phyloP scores from a whole-genome alignment of 169 alveolate species.

The Plasmodium gonderi region DNA sequence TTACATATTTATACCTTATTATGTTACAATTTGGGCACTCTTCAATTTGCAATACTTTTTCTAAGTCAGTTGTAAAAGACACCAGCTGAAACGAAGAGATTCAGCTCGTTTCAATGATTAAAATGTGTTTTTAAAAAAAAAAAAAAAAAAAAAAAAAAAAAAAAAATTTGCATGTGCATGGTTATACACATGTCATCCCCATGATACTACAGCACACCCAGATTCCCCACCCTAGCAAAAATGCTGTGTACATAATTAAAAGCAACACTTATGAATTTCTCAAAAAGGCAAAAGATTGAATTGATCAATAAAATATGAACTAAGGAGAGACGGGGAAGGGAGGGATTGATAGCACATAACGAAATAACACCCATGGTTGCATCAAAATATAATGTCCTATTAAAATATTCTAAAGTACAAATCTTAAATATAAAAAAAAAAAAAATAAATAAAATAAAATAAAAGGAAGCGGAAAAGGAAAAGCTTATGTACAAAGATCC shows the following conservation, averaged over 20 bases:
- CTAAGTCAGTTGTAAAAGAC: background rate
- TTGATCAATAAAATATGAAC: background rate
- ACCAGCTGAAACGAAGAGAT: background rate
- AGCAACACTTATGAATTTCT: background rate
- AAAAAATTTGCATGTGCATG: background rate
- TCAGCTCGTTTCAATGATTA: constrained; percentile 9
- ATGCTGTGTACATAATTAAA: background rate
- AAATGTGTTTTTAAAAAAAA: constrained; percentile 8
- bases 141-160: background rate
- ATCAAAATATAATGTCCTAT: background rate
- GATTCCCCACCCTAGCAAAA: background rate
- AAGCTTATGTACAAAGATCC: background rate
- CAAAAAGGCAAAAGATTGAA: background rate
- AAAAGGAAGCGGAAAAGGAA: background rate
- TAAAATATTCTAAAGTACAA: background rate
- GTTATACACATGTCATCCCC: background rate
- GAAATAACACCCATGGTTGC: background rate
- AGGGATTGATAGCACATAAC: background rate
- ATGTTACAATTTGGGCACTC: background rate
- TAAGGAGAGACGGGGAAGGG: background rate
- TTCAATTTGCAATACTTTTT: background rate
- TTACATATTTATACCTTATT: background rate
- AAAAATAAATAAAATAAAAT: too few species aligned
- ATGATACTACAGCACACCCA: background rate
- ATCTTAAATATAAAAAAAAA: background rate